phyloP scores from a whole-genome alignment of 306 rosid species.

The Medicago arabica region DNA sequence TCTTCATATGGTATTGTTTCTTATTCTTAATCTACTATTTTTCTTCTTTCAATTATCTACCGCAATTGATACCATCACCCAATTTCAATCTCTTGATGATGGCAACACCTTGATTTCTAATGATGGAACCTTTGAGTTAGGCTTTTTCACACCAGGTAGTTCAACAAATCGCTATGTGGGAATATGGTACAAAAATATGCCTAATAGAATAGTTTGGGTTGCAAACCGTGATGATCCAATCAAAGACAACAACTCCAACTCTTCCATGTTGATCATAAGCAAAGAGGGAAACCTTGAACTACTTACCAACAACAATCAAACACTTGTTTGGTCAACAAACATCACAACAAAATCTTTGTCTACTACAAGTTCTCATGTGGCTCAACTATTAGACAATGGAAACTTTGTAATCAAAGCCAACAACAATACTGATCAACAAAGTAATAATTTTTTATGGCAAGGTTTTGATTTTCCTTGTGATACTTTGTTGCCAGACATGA shows the following conservation, averaged over 20 bases:
- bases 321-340: constrained; percentile 33
- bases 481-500: constrained; percentile 49
- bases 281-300: constrained; percentile 11
- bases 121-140: constrained; percentile 32
- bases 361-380: not conserved
- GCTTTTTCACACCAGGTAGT: constrained; percentile 19
- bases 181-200: constrained; percentile 28
- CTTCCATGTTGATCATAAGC: not conserved
- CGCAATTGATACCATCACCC: not conserved
- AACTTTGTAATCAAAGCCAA: constrained; percentile 55
- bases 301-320: constrained; percentile 3
- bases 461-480: constrained; percentile 66
- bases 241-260: constrained; percentile 5
- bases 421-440: not conserved
- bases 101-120: constrained; percentile 31
- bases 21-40: not conserved
- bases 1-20: not conserved
- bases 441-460: constrained; percentile 52
- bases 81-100: not conserved
- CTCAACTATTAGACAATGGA: constrained; percentile 53
- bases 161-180: constrained; percentile 18
- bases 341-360: not conserved
- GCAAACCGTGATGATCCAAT: constrained; percentile 33
- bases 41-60: not conserved
- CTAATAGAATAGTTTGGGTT: constrained; percentile 25